Conservation (phyloP, 2,329 filamentous ascomycete genomes). For the Emergomyces pasteurianus region DNA sequence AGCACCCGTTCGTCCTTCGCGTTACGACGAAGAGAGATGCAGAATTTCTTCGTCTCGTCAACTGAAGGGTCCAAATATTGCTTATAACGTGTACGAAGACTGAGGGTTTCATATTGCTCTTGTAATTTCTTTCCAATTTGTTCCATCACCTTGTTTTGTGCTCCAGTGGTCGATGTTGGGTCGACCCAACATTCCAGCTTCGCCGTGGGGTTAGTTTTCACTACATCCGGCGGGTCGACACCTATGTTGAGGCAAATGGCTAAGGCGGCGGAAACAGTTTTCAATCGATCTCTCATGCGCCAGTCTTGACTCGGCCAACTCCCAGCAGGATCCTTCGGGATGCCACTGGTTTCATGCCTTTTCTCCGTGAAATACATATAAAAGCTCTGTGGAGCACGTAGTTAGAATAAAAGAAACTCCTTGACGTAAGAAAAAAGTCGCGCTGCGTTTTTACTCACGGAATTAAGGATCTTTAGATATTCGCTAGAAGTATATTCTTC, state of each 20-base stretch:
- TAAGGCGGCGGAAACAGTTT: constrained; percentile 90
- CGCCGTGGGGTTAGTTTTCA: constrained; percentile 87
- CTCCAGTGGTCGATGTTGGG: constrained; percentile 64
- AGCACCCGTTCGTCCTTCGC: constrained; percentile 92
- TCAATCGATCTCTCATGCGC: constrained; percentile 92
- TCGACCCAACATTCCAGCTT: constrained; percentile 97
- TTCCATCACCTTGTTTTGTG: constrained; percentile 70
- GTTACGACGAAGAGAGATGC: constrained; percentile 75
- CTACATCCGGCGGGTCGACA: constrained; percentile 90
- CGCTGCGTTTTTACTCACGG: constrained; percentile 43
- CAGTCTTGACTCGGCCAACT: constrained; percentile 67
- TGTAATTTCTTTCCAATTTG: constrained; percentile 95
- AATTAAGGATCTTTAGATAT: constrained; percentile 72
- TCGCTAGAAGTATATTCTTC: constrained; percentile 85
- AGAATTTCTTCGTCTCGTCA: constrained; percentile 95
- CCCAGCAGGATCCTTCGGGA: constrained; percentile 52
- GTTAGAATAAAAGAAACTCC: constrained; percentile 7
- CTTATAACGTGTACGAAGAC: constrained; percentile 92
- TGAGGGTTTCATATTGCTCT: constrained; percentile 88
- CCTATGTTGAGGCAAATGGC: constrained; percentile 95
- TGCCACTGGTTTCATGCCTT: constrained; percentile 86
- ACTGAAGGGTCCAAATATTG: constrained; percentile 93
- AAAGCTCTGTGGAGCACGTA: constrained; percentile 57
- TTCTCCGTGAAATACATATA: constrained; percentile 99
- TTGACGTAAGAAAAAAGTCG: neutral